phyloP scores from a whole-genome alignment of 257 asterid species.

The Fraxinus excelsior region DNA sequence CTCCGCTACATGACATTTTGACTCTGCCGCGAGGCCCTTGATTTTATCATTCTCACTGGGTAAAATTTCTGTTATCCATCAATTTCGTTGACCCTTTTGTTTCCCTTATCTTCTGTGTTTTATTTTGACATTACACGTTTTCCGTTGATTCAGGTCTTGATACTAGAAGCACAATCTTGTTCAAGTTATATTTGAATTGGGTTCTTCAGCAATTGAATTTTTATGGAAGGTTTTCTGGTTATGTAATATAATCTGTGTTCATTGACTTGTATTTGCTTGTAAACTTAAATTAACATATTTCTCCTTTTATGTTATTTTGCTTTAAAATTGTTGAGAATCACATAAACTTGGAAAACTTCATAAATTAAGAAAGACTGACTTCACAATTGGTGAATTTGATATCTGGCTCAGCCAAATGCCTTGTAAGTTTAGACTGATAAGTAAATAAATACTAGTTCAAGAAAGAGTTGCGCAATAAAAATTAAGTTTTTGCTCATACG shows the following conservation, averaged over 20 bases:
- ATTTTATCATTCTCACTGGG: background rate
- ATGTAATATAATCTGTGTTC: background rate
- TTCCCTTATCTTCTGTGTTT: constrained; percentile 4
- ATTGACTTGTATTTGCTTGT: background rate
- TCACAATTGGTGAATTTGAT: background rate
- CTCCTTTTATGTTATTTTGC: background rate
- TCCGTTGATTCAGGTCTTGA: constrained; percentile 10
- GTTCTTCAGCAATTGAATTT: background rate
- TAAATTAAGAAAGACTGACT: background rate
- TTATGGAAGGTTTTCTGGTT: background rate
- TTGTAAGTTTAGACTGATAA: background rate
- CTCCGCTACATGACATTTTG: background rate
- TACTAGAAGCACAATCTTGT: background rate
- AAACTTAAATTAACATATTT: background rate
- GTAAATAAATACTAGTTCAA: too few species aligned
- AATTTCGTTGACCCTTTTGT: background rate
- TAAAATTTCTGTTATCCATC: background rate
- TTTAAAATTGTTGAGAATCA: background rate
- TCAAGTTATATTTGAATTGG: background rate
- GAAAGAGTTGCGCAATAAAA: too few species aligned
- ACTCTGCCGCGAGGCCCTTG: background rate
- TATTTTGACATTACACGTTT: constrained; percentile 11
- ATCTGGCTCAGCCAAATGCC: background rate
- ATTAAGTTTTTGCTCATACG: too few species aligned
- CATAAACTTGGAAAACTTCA: background rate